Percentiles rank a stretch among this genome's conserved stretches.
Evolutionary conservation across 768 basidiomycete species (phyloP).

Genomic region (Leucosporidium yakuticum): DNA sequence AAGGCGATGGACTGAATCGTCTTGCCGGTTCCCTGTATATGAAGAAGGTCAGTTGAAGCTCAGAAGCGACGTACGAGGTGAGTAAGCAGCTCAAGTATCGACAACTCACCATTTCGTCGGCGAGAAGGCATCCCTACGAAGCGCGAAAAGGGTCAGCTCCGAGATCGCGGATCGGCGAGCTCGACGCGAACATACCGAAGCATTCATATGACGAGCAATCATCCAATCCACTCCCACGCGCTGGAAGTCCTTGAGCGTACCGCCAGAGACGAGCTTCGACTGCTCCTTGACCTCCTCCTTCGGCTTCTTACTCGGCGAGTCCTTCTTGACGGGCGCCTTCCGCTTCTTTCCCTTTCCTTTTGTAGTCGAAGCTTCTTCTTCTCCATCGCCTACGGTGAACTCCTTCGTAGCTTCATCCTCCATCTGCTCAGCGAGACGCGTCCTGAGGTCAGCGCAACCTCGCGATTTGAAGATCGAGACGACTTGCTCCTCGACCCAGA

Average conservation of each 20-base stretch:
- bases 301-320: too few relatives aligned
- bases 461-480: too few relatives aligned
- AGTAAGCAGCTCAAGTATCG: neutral
- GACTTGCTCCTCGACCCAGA: too few relatives aligned
- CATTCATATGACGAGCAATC: neutral
- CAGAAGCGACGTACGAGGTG: neutral
- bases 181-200: too few relatives aligned
- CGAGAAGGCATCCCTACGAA: slow-evolving; percentile 23
- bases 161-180: neutral
- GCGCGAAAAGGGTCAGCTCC: neutral
- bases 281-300: slow-evolving; percentile 47
- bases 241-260: slow-evolving; percentile 63
- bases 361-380: too few relatives aligned
- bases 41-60: neutral
- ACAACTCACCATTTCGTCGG: slow-evolving; percentile 38
- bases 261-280: slow-evolving; percentile 74
- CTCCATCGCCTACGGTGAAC: too few relatives aligned
- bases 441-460: too few relatives aligned
- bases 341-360: too few relatives aligned
- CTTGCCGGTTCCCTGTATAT: slow-evolving; percentile 46
- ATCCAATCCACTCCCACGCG: slow-evolving; percentile 3
- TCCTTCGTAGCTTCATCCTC: too few relatives aligned
- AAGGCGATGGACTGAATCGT: slow-evolving; percentile 94
- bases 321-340: too few relatives aligned
- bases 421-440: too few relatives aligned